Percentiles rank a stretch among this genome's conserved stretches.
Conservation (phyloP, 345 rosid species). For the Euclidium syriacum region DNA sequence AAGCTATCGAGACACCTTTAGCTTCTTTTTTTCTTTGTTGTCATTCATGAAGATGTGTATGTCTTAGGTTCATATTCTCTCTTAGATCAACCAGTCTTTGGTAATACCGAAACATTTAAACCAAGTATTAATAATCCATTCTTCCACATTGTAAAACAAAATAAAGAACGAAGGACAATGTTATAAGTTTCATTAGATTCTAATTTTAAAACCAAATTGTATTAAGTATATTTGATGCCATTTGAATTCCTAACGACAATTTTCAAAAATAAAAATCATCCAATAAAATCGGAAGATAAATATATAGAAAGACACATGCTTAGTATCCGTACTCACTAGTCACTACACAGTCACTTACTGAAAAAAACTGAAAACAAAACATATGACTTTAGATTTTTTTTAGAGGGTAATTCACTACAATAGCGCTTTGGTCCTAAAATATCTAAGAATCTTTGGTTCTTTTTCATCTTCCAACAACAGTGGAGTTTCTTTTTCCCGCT, state of each 20-base stretch:
- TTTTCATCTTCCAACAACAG: constrained; percentile 21
- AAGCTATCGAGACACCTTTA: not conserved
- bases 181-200: too few relatives aligned
- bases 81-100: not conserved
- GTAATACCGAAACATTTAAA: not conserved
- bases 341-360: not conserved
- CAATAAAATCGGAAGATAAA: not conserved
- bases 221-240: too few relatives aligned
- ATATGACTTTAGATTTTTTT: not conserved
- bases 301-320: not conserved
- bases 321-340: not conserved
- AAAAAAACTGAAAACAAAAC: not conserved
- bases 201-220: too few relatives aligned
- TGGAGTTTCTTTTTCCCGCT: constrained; percentile 22
- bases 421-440: not conserved
- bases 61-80: not conserved
- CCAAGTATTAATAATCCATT: not conserved
- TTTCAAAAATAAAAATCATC: not conserved
- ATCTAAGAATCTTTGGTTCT: constrained; percentile 1
- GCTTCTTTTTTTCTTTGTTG: constrained; percentile 1
- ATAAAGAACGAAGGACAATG: too few relatives aligned
- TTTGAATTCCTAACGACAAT: too few relatives aligned
- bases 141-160: too few relatives aligned
- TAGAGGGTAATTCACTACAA: not conserved
- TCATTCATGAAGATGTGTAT: constrained; percentile 3